Evolutionary conservation across 805 yeast species (phyloP).

Genomic region (Schwanniomyces pseudopolymorphus): DNA sequence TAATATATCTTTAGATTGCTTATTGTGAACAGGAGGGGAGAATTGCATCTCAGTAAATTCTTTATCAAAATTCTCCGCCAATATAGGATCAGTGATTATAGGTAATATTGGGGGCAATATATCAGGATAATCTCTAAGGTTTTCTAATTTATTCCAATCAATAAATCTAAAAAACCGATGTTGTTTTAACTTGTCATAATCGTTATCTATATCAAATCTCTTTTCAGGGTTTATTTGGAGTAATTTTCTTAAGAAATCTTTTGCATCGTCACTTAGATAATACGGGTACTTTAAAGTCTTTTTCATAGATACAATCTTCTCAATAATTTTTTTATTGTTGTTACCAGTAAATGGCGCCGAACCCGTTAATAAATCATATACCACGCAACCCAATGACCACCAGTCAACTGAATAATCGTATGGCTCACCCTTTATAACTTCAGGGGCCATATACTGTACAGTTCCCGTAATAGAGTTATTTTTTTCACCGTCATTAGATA

Average conservation of each 20-base stretch:
- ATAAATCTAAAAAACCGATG: slow-evolving; percentile 41
- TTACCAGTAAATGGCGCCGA: slow-evolving; percentile 47
- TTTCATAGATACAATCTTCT: slow-evolving; percentile 35
- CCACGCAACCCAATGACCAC: slow-evolving; percentile 49
- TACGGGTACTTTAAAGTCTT: slow-evolving; percentile 37
- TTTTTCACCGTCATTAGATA: slow-evolving; percentile 20
- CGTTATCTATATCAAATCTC: slow-evolving; percentile 35
- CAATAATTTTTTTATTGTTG: slow-evolving; percentile 37
- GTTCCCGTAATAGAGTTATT: slow-evolving; percentile 42
- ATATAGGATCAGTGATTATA: slow-evolving; percentile 41
- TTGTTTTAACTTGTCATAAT: slow-evolving; percentile 29
- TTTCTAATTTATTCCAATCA: slow-evolving; percentile 35
- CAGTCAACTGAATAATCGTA: slow-evolving; percentile 46
- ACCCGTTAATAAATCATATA: slow-evolving; percentile 44
- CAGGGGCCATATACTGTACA: slow-evolving; percentile 50
- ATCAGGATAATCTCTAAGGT: slow-evolving; percentile 13
- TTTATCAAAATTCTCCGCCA: slow-evolving; percentile 45
- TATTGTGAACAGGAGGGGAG: slow-evolving; percentile 26
- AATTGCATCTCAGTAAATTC: slow-evolving; percentile 43
- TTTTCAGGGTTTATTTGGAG: slow-evolving; percentile 37
- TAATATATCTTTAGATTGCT: slow-evolving; percentile 25
- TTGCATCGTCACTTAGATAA: slow-evolving; percentile 41
- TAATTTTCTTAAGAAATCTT: slow-evolving; percentile 38
- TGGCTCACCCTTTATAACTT: slow-evolving; percentile 39
- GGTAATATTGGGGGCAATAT: slow-evolving; percentile 43